Evolutionary conservation across 805 yeast species (phyloP).

Genomic region (Blastobotrys americana): DNA sequence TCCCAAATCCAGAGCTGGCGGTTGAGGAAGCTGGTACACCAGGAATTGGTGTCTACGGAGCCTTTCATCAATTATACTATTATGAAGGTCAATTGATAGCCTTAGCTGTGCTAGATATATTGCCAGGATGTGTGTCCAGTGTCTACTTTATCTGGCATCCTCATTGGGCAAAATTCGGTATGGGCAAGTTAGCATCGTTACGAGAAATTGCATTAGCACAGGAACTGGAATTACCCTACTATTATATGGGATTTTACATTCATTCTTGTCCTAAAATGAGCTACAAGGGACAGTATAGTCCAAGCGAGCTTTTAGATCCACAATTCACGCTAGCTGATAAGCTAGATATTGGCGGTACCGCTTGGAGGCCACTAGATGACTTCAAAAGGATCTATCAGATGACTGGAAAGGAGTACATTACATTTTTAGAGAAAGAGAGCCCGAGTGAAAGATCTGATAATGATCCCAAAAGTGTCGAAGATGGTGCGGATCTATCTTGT

Average conservation of each 20-base stretch:
- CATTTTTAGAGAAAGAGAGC: neutral
- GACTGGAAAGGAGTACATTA: neutral
- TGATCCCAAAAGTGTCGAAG: neutral
- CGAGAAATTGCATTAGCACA: constrained; percentile 55
- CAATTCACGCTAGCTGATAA: constrained; percentile 6
- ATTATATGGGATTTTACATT: constrained; percentile 75
- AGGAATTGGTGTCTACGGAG: constrained; percentile 38
- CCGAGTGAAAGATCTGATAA: neutral
- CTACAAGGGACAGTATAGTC: constrained; percentile 60
- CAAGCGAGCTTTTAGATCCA: constrained; percentile 31
- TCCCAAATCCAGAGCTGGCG: constrained; percentile 24
- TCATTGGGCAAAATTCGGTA: constrained; percentile 55
- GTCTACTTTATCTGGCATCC: constrained; percentile 90
- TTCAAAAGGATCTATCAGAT: too few relatives aligned
- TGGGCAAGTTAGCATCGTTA: constrained; percentile 74
- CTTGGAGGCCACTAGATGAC: too few relatives aligned
- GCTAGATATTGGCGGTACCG: too few relatives aligned
- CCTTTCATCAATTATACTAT: constrained; percentile 75
- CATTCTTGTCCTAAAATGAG: constrained; percentile 76
- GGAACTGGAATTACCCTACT: constrained; percentile 44
- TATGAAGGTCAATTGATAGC: constrained; percentile 58
- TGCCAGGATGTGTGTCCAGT: constrained; percentile 64
- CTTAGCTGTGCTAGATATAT: constrained; percentile 65
- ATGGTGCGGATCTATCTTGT: neutral
- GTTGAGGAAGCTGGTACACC: neutral